Evolutionary conservation across 2,329 filamentous ascomycete genomes (phyloP), one percentile per base, ranked within the genome.

Genomic region (Fusarium duplospermum): DNA sequence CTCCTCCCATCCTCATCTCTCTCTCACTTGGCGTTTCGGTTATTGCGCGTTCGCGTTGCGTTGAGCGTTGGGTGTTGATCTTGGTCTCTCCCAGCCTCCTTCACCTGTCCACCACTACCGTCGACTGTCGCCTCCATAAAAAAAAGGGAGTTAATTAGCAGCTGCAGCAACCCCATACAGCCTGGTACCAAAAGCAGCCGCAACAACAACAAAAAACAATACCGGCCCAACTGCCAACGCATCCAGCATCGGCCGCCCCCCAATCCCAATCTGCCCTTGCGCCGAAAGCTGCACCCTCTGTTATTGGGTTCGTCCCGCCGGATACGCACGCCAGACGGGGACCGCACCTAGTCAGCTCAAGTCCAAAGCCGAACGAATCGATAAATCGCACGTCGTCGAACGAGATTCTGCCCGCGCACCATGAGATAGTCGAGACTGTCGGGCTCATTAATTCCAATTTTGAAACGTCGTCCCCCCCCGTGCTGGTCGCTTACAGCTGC

Each of bases 361-460:
- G 36, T 38, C 36, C 36, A 40, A 40, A 69, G 72, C 71, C 75
- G 72, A 74, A 72, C 77, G 70, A 79, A 71, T 81, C 80, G 81
- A 81, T 78, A 78, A 81, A 80, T 80, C 74, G 76, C 81, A 80
- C 67, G 72, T 73, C 74, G 72, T 76, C 74, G 69, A 74, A 74
- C 66, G 67, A 66, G 31, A 62, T 63, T 71, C 70, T 70, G 69
- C 71, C 77, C 80, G 78, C 80, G 77, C 84, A 85, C 80, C 79
- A 88, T 87, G 86, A 82, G 81, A 84, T 83, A 82, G 72, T 77
- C 79, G 80, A 82, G 79, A 75, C 76, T 77, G 42, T 63, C 61
- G 45, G 74, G 74, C 76, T 79, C 75, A 82, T 83, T 84, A 82
- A 81, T 83, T 83, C 27, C 47, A 54, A 78, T 77, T 77, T 72